Evolutionary conservation across 208 protist genomes (phyloP).

Genomic region (Blastocrithidia nonstop): DNA sequence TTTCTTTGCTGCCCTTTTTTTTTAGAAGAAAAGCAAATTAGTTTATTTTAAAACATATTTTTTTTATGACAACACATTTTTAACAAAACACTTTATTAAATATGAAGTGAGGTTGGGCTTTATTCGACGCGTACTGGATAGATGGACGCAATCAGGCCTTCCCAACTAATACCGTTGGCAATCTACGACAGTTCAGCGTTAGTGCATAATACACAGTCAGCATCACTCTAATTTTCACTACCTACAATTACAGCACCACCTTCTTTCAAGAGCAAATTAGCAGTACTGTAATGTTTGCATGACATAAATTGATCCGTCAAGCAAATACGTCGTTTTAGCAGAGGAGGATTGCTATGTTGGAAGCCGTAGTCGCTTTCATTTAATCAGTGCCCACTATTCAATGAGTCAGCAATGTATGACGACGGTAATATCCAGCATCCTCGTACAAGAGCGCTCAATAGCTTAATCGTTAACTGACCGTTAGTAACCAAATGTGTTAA

Average conservation of each 20-base stretch:
- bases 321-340: slow-evolving; percentile 43
- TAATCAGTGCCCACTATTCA: slow-evolving; percentile 33
- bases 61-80: too few species aligned
- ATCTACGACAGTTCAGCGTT: slow-evolving; percentile 24
- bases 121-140: slow-evolving; percentile 56
- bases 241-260: slow-evolving; percentile 46
- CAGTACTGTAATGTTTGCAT: slow-evolving; percentile 55
- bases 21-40: too few species aligned
- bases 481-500: slow-evolving; percentile 80
- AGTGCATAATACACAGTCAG: slow-evolving; percentile 69
- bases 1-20: too few species aligned
- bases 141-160: slow-evolving; percentile 64
- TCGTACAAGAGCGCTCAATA: slow-evolving; percentile 66
- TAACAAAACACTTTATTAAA: too few species aligned
- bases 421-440: slow-evolving; percentile 79
- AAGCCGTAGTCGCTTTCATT: slow-evolving; percentile 65
- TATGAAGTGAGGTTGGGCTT: too few species aligned
- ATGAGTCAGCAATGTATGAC: slow-evolving; percentile 51
- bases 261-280: slow-evolving; percentile 43
- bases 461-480: slow-evolving; percentile 75
- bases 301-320: slow-evolving; percentile 49
- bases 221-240: slow-evolving; percentile 7
- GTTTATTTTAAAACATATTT: too few species aligned
- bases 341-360: slow-evolving; percentile 58
- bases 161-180: slow-evolving; percentile 44